Evolutionary conservation across 441 rosid genomes (phyloP).

Genomic region (Adansonia madagascariensis): DNA sequence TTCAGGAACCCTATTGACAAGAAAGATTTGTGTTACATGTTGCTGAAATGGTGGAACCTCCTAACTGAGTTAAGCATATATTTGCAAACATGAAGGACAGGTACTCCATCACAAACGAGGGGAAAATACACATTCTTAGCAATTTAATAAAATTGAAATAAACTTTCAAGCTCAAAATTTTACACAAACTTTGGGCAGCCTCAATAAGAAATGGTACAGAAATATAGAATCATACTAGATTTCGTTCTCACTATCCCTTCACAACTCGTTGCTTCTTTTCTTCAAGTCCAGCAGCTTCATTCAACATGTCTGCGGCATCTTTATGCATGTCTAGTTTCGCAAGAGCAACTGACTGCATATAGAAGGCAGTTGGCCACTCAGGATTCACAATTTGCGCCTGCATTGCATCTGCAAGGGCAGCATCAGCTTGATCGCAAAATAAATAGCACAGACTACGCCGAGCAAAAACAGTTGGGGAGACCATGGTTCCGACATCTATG

Average conservation of each 20-base stretch:
- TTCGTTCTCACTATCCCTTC: slow-evolving; percentile 41
- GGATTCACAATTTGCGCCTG: slow-evolving; percentile 64
- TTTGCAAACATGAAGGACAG: slow-evolving; percentile 18
- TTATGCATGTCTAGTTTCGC: slow-evolving; percentile 76
- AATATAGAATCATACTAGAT: background rate
- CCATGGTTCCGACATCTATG: slow-evolving; percentile 56
- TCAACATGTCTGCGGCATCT: slow-evolving; percentile 77
- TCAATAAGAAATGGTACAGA: slow-evolving; percentile 30
- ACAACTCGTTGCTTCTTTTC: slow-evolving; percentile 56
- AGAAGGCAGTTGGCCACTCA: slow-evolving; percentile 83
- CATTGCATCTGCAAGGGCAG: slow-evolving; percentile 82
- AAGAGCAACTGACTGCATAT: slow-evolving; percentile 87
- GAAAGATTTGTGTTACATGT: background rate
- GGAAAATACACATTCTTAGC: slow-evolving; percentile 26
- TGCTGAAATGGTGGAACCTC: slow-evolving; percentile 16
- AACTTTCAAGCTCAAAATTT: slow-evolving; percentile 44
- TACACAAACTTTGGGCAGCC: slow-evolving; percentile 41
- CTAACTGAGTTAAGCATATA: background rate
- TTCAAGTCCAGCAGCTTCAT: slow-evolving; percentile 72
- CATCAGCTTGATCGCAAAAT: slow-evolving; percentile 63
- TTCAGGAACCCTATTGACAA: background rate
- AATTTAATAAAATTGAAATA: slow-evolving; percentile 31
- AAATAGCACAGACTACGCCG: slow-evolving; percentile 80
- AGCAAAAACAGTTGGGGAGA: slow-evolving; percentile 76
- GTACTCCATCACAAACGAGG: slow-evolving; percentile 3